Conservation (phyloP, 2,329 filamentous ascomycete species). For the Colletotrichum sp. region DNA sequence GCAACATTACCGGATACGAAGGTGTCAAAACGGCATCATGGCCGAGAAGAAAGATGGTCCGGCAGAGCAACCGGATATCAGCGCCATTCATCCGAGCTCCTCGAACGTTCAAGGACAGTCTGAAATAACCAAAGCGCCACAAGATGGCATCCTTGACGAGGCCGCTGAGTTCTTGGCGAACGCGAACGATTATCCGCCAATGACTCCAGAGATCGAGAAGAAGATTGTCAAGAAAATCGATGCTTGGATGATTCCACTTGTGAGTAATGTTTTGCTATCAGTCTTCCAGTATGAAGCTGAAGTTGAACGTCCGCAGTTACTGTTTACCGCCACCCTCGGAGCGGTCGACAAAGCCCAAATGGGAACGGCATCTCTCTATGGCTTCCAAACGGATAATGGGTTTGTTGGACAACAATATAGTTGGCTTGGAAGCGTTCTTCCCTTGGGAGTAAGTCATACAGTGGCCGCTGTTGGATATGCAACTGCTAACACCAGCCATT, state of each 20-base stretch:
- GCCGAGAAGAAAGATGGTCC: not conserved
- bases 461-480: rapidly evolving
- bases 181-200: not conserved
- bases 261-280: not conserved
- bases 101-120: not conserved
- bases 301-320: not conserved
- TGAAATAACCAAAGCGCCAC: not conserved
- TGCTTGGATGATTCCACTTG: not conserved
- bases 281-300: not conserved
- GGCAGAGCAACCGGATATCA: not conserved
- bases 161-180: not conserved
- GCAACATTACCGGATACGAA: not conserved
- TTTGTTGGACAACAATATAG: constrained; percentile 9
- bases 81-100: not conserved
- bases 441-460: not conserved
- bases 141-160: not conserved
- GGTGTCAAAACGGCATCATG: not conserved
- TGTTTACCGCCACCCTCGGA: constrained; percentile 4
- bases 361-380: constrained; percentile 29
- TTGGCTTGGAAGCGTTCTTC: not conserved
- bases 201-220: not conserved
- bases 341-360: constrained; percentile 35
- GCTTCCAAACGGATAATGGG: constrained; percentile 23
- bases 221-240: not conserved
- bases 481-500: rapidly evolving